A percentile compares a stretch with the other conserved stretches of the same genome.
Evolutionary conservation across 257 asterid genomes (phyloP).

Genomic region (Ajuga chamaepitys): DNA sequence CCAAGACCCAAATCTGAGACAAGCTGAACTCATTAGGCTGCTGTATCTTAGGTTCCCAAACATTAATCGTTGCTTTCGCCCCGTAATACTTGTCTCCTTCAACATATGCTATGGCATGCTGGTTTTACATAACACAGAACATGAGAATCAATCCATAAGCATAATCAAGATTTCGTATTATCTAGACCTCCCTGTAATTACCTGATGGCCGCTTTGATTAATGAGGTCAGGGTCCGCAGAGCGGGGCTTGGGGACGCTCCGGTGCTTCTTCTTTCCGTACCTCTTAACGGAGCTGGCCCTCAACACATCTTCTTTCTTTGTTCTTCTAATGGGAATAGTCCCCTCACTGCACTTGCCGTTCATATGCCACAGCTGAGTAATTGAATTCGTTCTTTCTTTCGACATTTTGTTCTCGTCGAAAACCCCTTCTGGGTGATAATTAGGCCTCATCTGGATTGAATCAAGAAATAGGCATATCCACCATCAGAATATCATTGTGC

Average conservation of each 20-base stretch:
- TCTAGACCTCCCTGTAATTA: conserved; percentile 7
- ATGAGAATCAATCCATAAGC: not conserved
- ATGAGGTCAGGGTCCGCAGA: conserved; percentile 67
- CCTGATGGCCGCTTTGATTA: conserved; percentile 85
- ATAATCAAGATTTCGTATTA: not conserved
- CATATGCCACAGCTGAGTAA: conserved; percentile 84
- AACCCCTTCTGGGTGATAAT: conserved; percentile 72
- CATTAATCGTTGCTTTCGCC: conserved; percentile 74
- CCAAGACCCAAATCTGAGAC: conserved; percentile 82
- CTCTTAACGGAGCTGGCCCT: conserved; percentile 79
- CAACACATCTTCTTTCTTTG: conserved; percentile 67
- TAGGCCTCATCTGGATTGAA: conserved; percentile 55
- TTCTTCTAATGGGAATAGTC: conserved; percentile 73
- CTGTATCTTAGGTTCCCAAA: conserved; percentile 84
- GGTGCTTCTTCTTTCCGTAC: conserved; percentile 69
- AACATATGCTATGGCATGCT: conserved; percentile 88
- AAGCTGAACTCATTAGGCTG: conserved; percentile 80
- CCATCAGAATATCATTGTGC: not conserved
- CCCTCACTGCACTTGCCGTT: conserved; percentile 61
- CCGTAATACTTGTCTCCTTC: conserved; percentile 76
- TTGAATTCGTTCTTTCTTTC: conserved; percentile 30
- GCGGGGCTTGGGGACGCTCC: conserved; percentile 57
- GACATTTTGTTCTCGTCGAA: conserved; percentile 48
- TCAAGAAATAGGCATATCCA: not conserved
- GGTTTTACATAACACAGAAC: conserved; percentile 13